A percentile compares a stretch with the other conserved stretches of the same genome.
phyloP scores from a whole-genome alignment of 2,329 filamentous ascomycete species.

The Sphaerulina musiva region DNA sequence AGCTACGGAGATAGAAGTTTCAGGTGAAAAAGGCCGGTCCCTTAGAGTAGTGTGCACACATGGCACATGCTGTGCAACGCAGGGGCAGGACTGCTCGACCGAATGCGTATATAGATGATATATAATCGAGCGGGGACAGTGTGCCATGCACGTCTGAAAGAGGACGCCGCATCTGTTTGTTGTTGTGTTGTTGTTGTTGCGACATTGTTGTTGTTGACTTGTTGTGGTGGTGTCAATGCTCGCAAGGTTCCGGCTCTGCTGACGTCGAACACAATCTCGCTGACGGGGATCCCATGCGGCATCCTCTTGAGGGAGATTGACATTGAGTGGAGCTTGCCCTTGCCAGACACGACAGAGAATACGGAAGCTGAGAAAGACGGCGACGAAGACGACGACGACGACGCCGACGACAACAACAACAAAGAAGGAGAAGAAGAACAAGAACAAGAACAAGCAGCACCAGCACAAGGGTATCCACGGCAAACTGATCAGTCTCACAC shows the following conservation, averaged over 20 bases:
- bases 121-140: too few relatives aligned
- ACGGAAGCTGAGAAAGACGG: too few relatives aligned
- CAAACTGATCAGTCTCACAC: not conserved
- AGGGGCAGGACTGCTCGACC: not conserved
- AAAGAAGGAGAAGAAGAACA: not conserved
- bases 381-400: too few relatives aligned
- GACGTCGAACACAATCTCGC: not conserved
- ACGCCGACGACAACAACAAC: too few relatives aligned
- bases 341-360: not conserved
- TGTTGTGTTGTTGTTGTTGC: not conserved
- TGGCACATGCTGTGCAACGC: not conserved
- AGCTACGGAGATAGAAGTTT: not conserved
- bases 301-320: not conserved
- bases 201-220: not conserved
- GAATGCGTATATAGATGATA: too few relatives aligned
- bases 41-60: not conserved
- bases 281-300: conserved; percentile 3
- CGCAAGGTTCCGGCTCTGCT: too few relatives aligned
- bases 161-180: too few relatives aligned
- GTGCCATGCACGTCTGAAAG: too few relatives aligned
- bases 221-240: not conserved
- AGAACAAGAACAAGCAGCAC: not conserved
- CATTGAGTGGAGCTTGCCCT: not conserved
- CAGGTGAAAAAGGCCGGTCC: not conserved
- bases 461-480: not conserved